phyloP scores from a whole-genome alignment of 2,329 filamentous ascomycete genomes.

The Rhinocladiella similis region DNA sequence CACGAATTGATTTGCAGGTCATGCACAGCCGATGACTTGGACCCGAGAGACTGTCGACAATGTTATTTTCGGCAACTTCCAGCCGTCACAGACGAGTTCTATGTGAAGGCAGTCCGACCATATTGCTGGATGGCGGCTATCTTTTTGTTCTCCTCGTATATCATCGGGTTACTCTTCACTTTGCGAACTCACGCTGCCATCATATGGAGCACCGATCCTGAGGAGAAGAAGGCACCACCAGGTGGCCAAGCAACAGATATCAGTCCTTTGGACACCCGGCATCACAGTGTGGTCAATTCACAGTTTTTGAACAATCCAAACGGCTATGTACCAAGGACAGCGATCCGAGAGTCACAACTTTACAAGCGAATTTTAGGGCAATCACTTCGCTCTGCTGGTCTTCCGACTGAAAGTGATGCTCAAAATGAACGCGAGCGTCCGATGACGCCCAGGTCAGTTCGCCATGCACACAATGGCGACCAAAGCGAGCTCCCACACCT shows the following conservation, averaged over 20 bases:
- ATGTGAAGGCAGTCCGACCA: constrained; percentile 82
- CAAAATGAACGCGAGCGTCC: constrained; percentile 31
- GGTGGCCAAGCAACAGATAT: constrained; percentile 33
- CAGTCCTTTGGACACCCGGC: constrained; percentile 37
- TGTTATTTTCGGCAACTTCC: constrained; percentile 93
- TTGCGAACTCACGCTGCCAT: constrained; percentile 92
- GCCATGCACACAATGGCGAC: constrained; percentile 29
- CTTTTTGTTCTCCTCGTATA: constrained; percentile 86
- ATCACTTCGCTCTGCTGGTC: constrained; percentile 79
- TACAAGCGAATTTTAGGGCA: constrained; percentile 94
- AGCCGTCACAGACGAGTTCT: constrained; percentile 83
- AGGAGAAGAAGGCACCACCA: constrained; percentile 71
- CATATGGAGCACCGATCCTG: constrained; percentile 87
- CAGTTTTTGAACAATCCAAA: constrained; percentile 30
- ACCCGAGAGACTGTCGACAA: constrained; percentile 71
- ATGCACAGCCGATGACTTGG: constrained; percentile 58
- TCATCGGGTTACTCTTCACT: constrained; percentile 93
- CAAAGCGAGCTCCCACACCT: constrained; percentile 57
- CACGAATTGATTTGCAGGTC: constrained; percentile 85
- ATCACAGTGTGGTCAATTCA: constrained; percentile 35
- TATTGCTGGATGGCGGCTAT: constrained; percentile 88
- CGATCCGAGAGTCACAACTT: constrained; percentile 82
- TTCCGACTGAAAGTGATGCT: constrained; percentile 55
- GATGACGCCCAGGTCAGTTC: constrained; percentile 29
- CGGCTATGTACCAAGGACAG: constrained; percentile 52